Base-by-base conservation (phyloP, 768 basidiomycete species). In the Suillus americanus region DNA sequence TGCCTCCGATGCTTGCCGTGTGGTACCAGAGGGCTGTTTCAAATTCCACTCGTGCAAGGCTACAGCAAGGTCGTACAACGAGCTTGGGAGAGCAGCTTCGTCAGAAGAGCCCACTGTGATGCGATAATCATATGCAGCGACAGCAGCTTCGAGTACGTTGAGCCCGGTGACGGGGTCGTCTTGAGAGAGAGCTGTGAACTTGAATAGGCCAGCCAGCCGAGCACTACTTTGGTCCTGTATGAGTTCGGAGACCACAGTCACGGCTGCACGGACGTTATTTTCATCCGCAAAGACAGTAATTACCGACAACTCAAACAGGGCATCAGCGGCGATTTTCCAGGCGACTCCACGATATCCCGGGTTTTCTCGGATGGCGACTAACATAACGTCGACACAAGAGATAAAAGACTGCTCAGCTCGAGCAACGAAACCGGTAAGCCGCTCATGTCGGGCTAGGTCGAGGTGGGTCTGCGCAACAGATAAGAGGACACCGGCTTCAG, bases 291-390 rank as follows among this genome's bases (percentile, higher is more conserved):
- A 88, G 5, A 78, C 76, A 3, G 83, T 77, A 53, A 81, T 79
- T 35, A 74, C 76, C 4, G 90, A 89, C 14, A 98, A 77, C 57
- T 85, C 82, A 69, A 87, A 86, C 5, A 92, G 74, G 3, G 90
- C 87, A 73, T 99, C 96, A 0, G 86, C 92, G 13, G 89, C 80
- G 8, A 82, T 78, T 74, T 99, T 99, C 97, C 96, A 99, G 5
- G 85, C 85, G 3, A 92, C 80, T 5, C 83, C 79, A 20, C 91
- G 85, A 73, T 91, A 90, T 1, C 90, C 89, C 10, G 86, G 74
- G 50, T 83, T 83, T 20, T 79, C 78, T 50, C 82, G 77, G 60
- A 91, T 79, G 25, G 81, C 75, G 46, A 74, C 72, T 60, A 89
- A 70, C 20, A 87, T 81, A 16, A 83, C 79, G 6, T 72, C 70